A percentile compares a stretch with the other conserved stretches of the same genome.
phyloP scores from a whole-genome alignment of 2,329 filamentous ascomycete species.

The Alternaria sp. region DNA sequence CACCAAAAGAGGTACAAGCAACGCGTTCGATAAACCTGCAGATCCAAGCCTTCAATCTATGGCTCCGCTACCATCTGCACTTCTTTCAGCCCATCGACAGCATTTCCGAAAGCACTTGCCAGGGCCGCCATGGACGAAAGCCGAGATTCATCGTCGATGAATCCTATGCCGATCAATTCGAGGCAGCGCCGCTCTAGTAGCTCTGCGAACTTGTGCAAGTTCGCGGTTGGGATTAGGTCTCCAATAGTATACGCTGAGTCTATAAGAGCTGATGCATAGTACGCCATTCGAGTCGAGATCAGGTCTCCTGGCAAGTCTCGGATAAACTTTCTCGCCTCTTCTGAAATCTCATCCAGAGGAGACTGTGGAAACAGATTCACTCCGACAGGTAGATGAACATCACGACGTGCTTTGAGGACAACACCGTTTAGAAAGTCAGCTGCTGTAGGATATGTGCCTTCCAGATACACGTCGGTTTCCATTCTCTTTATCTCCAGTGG shows the following conservation, averaged over 20 bases:
- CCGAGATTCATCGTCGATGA: slow-evolving; percentile 6
- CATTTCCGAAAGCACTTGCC: slow-evolving; percentile 8
- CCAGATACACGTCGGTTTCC: slow-evolving; percentile 6
- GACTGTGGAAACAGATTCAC: slow-evolving; percentile 12
- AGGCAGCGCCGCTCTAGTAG: not conserved
- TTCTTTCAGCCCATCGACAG: slow-evolving; percentile 18
- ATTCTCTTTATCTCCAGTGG: slow-evolving; percentile 1
- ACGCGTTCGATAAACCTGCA: slow-evolving; percentile 14
- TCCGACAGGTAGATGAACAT: slow-evolving; percentile 15
- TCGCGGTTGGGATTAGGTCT: slow-evolving; percentile 4
- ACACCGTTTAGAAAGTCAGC: slow-evolving; percentile 6
- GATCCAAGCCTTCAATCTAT: slow-evolving; percentile 12
- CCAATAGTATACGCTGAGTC: not conserved
- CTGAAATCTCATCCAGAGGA: slow-evolving; percentile 2
- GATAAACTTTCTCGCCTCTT: slow-evolving; percentile 10
- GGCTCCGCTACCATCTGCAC: not conserved
- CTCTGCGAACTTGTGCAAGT: not conserved
- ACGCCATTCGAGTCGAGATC: slow-evolving; percentile 3
- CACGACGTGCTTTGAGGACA: slow-evolving; percentile 7
- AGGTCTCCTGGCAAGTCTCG: slow-evolving; percentile 2
- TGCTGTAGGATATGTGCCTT: not conserved
- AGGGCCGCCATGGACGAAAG: slow-evolving; percentile 14
- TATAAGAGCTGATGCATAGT: slow-evolving; percentile 5
- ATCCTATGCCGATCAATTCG: slow-evolving; percentile 8
- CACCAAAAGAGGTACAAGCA: slow-evolving; percentile 27